A percentile compares a stretch with the other conserved stretches of the same genome.
Evolutionary conservation across 192 early-diverging fungal genomes (phyloP).

Genomic region (Podila clonocystis): DNA sequence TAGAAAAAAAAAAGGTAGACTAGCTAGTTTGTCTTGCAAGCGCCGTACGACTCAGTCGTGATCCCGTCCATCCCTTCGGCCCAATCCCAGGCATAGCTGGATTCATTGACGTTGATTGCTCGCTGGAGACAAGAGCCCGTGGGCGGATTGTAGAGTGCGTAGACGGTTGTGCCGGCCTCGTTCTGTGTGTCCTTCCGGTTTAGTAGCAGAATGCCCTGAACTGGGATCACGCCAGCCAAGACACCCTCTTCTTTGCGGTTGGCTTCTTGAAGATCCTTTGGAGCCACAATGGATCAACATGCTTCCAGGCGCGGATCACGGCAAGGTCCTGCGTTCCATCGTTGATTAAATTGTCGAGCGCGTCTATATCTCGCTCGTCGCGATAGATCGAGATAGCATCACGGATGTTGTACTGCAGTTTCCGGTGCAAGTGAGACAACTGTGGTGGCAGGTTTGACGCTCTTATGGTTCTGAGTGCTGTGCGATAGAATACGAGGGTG

Average conservation of each 20-base stretch:
- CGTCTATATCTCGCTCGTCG: slow-evolving; percentile 10
- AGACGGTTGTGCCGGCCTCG: too few species aligned
- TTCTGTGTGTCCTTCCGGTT: too few species aligned
- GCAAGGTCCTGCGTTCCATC: slow-evolving; percentile 27
- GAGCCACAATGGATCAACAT: slow-evolving; percentile 32
- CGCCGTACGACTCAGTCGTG: too few species aligned
- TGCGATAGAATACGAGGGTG: slow-evolving; percentile 31
- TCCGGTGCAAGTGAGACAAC: slow-evolving; percentile 20
- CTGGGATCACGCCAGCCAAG: too few species aligned
- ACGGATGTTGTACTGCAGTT: slow-evolving; percentile 41
- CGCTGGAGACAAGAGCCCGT: too few species aligned
- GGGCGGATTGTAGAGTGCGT: too few species aligned
- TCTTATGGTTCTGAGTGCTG: slow-evolving; percentile 20
- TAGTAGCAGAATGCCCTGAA: too few species aligned
- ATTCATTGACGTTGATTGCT: too few species aligned
- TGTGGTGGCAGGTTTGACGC: slow-evolving; percentile 6
- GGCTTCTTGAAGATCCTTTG: slow-evolving; percentile 46
- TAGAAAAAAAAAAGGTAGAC: too few species aligned
- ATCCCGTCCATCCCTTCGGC: too few species aligned
- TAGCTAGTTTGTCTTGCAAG: too few species aligned
- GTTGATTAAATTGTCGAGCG: slow-evolving; percentile 13
- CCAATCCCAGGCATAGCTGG: too few species aligned
- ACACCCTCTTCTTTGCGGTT: slow-evolving; percentile 18
- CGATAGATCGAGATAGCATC: slow-evolving; percentile 41
- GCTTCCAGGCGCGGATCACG: slow-evolving; percentile 35